Base-by-base conservation (phyloP, 176 grass and related monocot genomes). In the Bothriochloa decipiens region DNA sequence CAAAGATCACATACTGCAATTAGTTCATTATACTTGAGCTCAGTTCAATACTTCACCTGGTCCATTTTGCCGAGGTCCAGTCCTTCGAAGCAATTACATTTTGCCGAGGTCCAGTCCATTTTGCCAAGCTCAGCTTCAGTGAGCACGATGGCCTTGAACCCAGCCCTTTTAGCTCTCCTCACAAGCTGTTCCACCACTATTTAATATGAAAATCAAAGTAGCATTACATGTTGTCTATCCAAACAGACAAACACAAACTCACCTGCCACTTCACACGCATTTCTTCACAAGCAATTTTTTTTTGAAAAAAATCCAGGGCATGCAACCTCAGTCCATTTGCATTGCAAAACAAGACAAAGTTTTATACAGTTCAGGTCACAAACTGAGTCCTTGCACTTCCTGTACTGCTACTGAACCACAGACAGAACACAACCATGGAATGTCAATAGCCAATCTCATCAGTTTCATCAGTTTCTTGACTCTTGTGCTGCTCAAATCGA, bases 121-220 rank as follows among this genome's bases (percentile, higher is more conserved):
- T 32, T 32, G 29, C 29, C 29, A 2, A 32, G 29, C 29, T 32
- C 29, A 2, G 29, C 29, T 32, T 32, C 96, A 18, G 96, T 95
- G 42, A 98, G 93, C 10, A 93, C 93, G 69, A 98, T 98, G 12
- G 96, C 96, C 86, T 95, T 98, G 89, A 98, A 98, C 35, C 39
- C 39, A 40, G 39, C 39, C 39, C 39, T 40, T 40, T 40, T 6
- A 40, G 39, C 39, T 40, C 39, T 40, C 39, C 39, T 40, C 39
- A 40, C 39, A 40, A 40, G 39, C 39, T 40, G 39, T 4, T 40
- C 39, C 39, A 40, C 39, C 39, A 40, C 39, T 40, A 43, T 42
- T 68, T 16, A 18, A 25, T 22, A 75, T 67, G 35, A 45, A 74
- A 68, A 25, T 11, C 35, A 47, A 33, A 80, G 50, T 23, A 63